A percentile compares a stretch with the other conserved stretches of the same genome.
Evolutionary conservation across 208 protist species (phyloP).

Genomic region (Kentomonas sorsogonicus): DNA sequence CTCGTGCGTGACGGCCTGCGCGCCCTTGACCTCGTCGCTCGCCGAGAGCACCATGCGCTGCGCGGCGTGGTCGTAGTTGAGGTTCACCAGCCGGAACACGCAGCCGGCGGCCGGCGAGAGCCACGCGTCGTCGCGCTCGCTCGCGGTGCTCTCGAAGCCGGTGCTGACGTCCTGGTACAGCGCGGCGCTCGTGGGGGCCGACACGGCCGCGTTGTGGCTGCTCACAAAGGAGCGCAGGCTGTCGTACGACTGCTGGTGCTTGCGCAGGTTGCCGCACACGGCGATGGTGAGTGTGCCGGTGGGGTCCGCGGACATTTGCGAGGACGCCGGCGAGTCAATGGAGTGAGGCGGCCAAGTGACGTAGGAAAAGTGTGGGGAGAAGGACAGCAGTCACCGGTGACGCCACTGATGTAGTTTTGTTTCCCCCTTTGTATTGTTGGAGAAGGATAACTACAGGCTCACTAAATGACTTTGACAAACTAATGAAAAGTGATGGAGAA

Average conservation of each 20-base stretch:
- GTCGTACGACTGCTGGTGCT: conserved; percentile 76
- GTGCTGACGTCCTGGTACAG: background rate
- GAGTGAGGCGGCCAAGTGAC: too few relatives aligned
- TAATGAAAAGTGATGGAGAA: too few relatives aligned
- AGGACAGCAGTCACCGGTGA: too few relatives aligned
- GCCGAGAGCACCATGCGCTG: conserved; percentile 29
- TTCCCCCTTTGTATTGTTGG: too few relatives aligned
- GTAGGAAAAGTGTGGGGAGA: too few relatives aligned
- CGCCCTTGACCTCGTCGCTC: conserved; percentile 4
- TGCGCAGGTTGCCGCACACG: conserved; percentile 61
- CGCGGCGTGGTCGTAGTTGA: conserved; percentile 44
- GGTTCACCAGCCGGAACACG: conserved; percentile 38
- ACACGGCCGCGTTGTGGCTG: conserved; percentile 22
- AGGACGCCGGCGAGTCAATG: too few relatives aligned
- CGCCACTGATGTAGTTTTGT: too few relatives aligned
- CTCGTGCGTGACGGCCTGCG: background rate
- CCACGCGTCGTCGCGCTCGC: background rate
- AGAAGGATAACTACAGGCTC: too few relatives aligned
- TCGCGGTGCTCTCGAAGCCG: background rate
- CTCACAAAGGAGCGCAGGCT: conserved; percentile 28
- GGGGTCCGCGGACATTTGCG: too few relatives aligned
- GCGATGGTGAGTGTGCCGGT: conserved; percentile 29
- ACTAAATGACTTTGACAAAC: too few relatives aligned
- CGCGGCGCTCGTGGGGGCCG: background rate
- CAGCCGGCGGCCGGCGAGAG: background rate